Percentiles rank a stretch among this genome's conserved stretches.
phyloP scores from a whole-genome alignment of 352 stramenopile genomes.

The Pythium chondricola region DNA sequence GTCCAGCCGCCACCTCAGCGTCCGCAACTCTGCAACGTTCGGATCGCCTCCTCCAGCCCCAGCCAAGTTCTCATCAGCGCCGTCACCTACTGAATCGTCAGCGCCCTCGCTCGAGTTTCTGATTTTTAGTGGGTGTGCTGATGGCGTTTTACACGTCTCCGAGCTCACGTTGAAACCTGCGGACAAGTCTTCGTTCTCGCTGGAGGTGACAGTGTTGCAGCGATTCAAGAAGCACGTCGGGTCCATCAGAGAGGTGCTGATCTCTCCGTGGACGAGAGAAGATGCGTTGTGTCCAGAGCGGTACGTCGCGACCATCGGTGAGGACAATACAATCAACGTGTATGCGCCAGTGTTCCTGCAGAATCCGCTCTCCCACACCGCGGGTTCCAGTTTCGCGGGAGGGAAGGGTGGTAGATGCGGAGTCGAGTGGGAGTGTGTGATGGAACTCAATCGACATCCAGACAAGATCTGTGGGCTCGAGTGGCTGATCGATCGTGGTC shows the following conservation, averaged over 20 bases:
- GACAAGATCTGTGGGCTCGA: constrained; percentile 42
- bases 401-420: too few species aligned
- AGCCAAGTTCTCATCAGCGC: constrained; percentile 3
- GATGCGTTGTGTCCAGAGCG: constrained; percentile 39
- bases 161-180: constrained; percentile 36
- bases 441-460: constrained; percentile 57
- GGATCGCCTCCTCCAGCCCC: not conserved
- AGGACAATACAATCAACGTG: constrained; percentile 51
- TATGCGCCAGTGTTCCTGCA: constrained; percentile 52
- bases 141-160: constrained; percentile 50
- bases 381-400: too few species aligned
- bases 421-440: constrained; percentile 53
- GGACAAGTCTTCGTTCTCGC: constrained; percentile 22
- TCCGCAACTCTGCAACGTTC: constrained; percentile 10
- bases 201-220: constrained; percentile 41
- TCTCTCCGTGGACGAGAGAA: constrained; percentile 37
- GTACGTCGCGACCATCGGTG: constrained; percentile 52
- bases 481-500: constrained; percentile 56
- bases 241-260: constrained; percentile 52
- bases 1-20: constrained; percentile 27
- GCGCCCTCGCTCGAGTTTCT: constrained; percentile 48
- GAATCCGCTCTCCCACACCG: constrained; percentile 25
- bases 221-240: constrained; percentile 55
- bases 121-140: constrained; percentile 60
- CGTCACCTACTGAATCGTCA: constrained; percentile 1